Percentiles rank a stretch among this genome's conserved stretches.
phyloP scores from a whole-genome alignment of 257 asterid species.

The Scutellaria barbata region DNA sequence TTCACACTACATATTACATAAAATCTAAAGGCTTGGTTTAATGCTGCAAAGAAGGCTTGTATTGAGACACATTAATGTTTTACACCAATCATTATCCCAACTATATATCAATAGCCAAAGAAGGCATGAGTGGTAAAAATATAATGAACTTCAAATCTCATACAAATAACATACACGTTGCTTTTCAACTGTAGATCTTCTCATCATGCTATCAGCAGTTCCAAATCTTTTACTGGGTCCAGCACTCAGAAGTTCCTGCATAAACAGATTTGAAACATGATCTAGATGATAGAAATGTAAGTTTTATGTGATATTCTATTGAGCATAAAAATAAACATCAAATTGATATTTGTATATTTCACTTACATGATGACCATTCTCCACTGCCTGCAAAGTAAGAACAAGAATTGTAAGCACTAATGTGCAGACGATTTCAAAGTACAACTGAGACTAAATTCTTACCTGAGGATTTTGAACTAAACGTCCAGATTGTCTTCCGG shows the following conservation, averaged over 20 bases:
- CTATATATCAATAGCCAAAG: constrained; percentile 23
- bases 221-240: constrained; percentile 55
- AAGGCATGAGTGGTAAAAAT: constrained; percentile 13
- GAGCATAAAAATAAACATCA: constrained; percentile 24
- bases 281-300: constrained; percentile 25
- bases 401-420: constrained; percentile 30
- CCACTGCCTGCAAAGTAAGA: constrained; percentile 57
- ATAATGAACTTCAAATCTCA: constrained; percentile 2
- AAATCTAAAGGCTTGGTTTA: not conserved
- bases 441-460: constrained; percentile 29
- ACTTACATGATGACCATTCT: constrained; percentile 79
- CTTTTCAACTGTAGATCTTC: constrained; percentile 69
- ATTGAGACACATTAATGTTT: constrained; percentile 3
- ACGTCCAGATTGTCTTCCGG: constrained; percentile 63
- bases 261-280: constrained; percentile 22
- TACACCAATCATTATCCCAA: not conserved
- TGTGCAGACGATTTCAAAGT: not conserved
- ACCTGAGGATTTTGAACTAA: constrained; percentile 50
- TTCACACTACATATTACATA: too few relatives aligned
- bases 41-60: constrained; percentile 1
- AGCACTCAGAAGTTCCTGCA: constrained; percentile 61
- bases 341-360: constrained; percentile 25
- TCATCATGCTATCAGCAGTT: constrained; percentile 53
- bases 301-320: constrained; percentile 5
- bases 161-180: constrained; percentile 64